These are phyloP conservation scores for Aspergillus quadrilineatus DNA, from an alignment of 2,329 filamentous ascomycete genomes.

Conservation along the genomic window DNA sequence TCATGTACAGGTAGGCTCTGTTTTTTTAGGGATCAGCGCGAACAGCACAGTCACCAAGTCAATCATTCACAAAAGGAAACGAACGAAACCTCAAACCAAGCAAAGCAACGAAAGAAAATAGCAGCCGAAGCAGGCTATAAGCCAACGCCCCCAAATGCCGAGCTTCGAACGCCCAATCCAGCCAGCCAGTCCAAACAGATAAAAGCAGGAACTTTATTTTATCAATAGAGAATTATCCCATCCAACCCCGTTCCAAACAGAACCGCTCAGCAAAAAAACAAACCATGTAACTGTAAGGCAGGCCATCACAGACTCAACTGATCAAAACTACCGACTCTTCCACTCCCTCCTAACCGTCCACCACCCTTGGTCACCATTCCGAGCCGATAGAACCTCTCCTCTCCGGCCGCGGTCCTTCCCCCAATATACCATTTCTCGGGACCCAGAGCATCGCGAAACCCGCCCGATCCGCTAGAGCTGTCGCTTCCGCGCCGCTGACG, in stretches of 20 bases:
- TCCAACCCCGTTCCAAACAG: neutral
- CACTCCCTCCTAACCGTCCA: constrained; percentile 42
- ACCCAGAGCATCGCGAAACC: constrained; percentile 48
- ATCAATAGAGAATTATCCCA: neutral
- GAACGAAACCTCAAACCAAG: neutral
- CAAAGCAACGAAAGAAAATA: neutral
- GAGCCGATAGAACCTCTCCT: constrained; percentile 50
- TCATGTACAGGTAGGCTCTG: neutral
- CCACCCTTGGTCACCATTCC: constrained; percentile 49
- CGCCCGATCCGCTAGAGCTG: constrained; percentile 47
- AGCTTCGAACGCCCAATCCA: neutral
- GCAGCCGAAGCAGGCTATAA: neutral
- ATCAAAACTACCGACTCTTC: constrained; percentile 49
- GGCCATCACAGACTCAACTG: constrained; percentile 48
- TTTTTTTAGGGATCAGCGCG: neutral
- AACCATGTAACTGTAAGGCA: neutral
- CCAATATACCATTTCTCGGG: constrained; percentile 55
- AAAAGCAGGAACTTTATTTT: neutral
- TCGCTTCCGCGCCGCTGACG: constrained; percentile 49
- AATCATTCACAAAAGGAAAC: neutral
- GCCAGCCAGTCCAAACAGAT: neutral
- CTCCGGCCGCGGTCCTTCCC: constrained; percentile 46
- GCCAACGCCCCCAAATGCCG: constrained; percentile 3
- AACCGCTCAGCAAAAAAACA: neutral
- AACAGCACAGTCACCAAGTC: neutral